Evolutionary conservation across 2,329 filamentous ascomycete species (phyloP), one percentile per base, ranked within the genome.

Genomic region (Fusarium nematophilum): DNA sequence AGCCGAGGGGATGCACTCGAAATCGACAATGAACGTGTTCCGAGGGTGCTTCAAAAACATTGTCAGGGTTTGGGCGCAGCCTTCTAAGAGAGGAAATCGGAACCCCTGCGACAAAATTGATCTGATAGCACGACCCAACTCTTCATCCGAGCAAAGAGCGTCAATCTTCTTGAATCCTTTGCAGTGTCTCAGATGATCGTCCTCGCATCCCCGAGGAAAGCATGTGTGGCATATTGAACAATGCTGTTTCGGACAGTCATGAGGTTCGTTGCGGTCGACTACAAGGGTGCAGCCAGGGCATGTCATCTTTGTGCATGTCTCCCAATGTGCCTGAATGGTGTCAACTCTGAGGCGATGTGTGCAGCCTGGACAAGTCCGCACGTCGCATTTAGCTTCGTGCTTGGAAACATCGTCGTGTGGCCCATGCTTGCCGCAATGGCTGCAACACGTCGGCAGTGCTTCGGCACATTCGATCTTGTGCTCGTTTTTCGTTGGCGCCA

Each of bases 371-470:
- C 34, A 49, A 6, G 33, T 34, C 26, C 26, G 36, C 23, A 18
- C 25, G 9, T 49, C 46, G 37, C 46, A 40, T 49, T 42, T 25
- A 42, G 36, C 46, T 49, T 49, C 34, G 17, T 49, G 46, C 46
- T 49, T n/a, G 15, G 46, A 49, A 49, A 49, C 23, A 14, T 49
- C 36, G 13, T 34, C 18, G 25, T 34, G 46, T 49, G 6, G 34
- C 14, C 45, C 45, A 39, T n/a, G 14, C 45, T 40, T 49, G 34
- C 34, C 14, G 45, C 45, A 49, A 11, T 39, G 10, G 25, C 15
- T 40, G 45, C 45, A 49, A 40, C 45, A 3, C 45, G 34, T 34
- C 23, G 47, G 47, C 37, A 4, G 47, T 51, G 47, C 47, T 51
- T 51, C 21, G 15, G 11, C 9, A 14, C 47, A 51, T 51, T 15